phyloP scores from a whole-genome alignment of 129 eudicot genomes.

The Apium graveolens region DNA sequence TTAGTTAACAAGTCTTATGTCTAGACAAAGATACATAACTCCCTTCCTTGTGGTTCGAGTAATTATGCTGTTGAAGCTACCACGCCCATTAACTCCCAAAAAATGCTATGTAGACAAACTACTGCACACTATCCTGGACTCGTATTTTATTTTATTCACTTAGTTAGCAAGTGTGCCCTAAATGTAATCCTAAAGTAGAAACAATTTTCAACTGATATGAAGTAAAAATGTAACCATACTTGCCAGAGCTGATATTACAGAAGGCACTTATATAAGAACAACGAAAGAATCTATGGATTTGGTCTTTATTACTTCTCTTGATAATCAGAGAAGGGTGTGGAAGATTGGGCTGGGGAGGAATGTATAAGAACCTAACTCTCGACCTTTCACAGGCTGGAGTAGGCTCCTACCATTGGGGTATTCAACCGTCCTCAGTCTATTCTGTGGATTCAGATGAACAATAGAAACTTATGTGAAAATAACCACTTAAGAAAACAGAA shows the following conservation, averaged over 20 bases:
- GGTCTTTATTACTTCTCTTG: not conserved
- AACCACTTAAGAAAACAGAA: not conserved
- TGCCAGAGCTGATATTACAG: not conserved
- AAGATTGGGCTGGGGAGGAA: not conserved
- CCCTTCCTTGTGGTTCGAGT: not conserved
- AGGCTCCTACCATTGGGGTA: not conserved
- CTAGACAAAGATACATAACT: not conserved
- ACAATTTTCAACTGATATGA: too few species aligned
- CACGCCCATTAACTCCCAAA: not conserved
- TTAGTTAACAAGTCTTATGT: not conserved
- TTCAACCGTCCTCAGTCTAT: not conserved
- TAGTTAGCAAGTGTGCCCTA: not conserved
- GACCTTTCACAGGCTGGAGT: not conserved
- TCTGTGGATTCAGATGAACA: not conserved
- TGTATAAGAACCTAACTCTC: not conserved
- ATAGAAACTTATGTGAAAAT: too few species aligned
- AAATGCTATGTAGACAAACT: not conserved
- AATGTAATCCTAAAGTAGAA: not conserved
- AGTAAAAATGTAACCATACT: not conserved
- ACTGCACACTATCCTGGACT: not conserved
- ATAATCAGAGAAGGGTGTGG: not conserved
- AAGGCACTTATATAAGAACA: not conserved
- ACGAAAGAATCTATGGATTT: not conserved
- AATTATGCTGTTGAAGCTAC: not conserved
- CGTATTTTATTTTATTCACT: not conserved